Percentiles rank a stretch among this genome's conserved stretches.
These are phyloP conservation scores for Penicillium antarcticum DNA, from an alignment of 495 filamentous ascomycete genomes.

Conservation along the genomic window DNA sequence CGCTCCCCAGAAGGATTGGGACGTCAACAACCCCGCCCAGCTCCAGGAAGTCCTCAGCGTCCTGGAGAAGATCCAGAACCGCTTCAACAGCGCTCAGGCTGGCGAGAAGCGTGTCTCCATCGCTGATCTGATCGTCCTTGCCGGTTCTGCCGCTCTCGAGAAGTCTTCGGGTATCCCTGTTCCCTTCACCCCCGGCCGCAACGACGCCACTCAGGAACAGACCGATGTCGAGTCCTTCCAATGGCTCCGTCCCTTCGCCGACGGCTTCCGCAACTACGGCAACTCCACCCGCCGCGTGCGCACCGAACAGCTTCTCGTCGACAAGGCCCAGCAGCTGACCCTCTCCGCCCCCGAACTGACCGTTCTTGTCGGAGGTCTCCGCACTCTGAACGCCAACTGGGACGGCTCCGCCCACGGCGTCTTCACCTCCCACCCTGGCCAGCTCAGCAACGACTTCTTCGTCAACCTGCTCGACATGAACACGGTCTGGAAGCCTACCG, in stretches of 20 bases:
- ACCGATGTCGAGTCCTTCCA: conserved; percentile 61
- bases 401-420: conserved; percentile 61
- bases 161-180: conserved; percentile 38
- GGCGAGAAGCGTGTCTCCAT: conserved; percentile 66
- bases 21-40: conserved; percentile 62
- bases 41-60: conserved; percentile 53
- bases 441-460: conserved; percentile 74
- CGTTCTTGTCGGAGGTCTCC: conserved; percentile 64
- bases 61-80: conserved; percentile 58
- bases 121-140: conserved; percentile 70
- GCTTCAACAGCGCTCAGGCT: conserved; percentile 51
- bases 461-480: conserved; percentile 66
- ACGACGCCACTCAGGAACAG: conserved; percentile 57
- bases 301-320: conserved; percentile 64
- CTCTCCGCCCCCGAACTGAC: conserved; percentile 66
- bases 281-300: conserved; percentile 52
- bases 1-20: conserved; percentile 64
- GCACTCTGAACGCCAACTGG: conserved; percentile 62
- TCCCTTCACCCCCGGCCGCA: conserved; percentile 46
- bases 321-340: conserved; percentile 63
- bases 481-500: conserved; percentile 58
- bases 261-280: conserved; percentile 76
- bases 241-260: conserved; percentile 58
- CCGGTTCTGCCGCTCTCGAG: conserved; percentile 44
- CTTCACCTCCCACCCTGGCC: conserved; percentile 58